Evolutionary conservation across 139 green algal species (phyloP), one percentile per base, ranked within the genome.

Genomic region (Chlorella sp.): DNA sequence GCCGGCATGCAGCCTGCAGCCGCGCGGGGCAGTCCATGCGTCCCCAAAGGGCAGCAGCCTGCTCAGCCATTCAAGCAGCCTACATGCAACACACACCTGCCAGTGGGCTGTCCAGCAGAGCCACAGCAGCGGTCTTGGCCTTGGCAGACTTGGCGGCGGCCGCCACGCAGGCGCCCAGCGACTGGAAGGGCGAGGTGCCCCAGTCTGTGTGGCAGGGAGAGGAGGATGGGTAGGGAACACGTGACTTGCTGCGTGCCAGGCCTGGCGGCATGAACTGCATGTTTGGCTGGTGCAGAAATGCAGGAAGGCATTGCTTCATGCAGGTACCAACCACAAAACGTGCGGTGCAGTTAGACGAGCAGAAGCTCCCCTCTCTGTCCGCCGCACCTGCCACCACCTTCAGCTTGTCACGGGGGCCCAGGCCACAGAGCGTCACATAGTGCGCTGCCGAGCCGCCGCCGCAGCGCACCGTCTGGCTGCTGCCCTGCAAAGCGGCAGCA

Each of bases 361-460:
- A 60, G 15, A 9, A 60, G 15, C 51, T 3, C 15, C 28, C 38
- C 28, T 18, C 2, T 3, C 18, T 15, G 16, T 18, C 18, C 36
- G 3, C 1, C 64, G 34, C 69, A 75, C 69, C 69, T 55, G 70
- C 36, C 39, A 82, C 30, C 2, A 78, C 78, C 4, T 39, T 57
- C 11, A 92, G 76, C 47, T 93, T 86, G 23, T 88, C 91, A 0
- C 55, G 74, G 51, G 93, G 91, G 65, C 95, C 96, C 73, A 98
- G 70, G 20, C 96, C 96, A 11, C 94, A 86, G 32, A 98, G 74
- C 9, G 81, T 91, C 2, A 98, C 71, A 60, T 86, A 89, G 44
- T 78, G 85, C 41, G 83, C 73, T 25, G 51, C 81, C n/a, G 41
- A 32, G 41, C 73, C 68, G 12, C 85, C 65, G n/a, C 73, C 73